These are phyloP conservation scores for Leccinum variabile DNA, from an alignment of 1,284 basidiomycete species.

Conservation along the genomic window DNA sequence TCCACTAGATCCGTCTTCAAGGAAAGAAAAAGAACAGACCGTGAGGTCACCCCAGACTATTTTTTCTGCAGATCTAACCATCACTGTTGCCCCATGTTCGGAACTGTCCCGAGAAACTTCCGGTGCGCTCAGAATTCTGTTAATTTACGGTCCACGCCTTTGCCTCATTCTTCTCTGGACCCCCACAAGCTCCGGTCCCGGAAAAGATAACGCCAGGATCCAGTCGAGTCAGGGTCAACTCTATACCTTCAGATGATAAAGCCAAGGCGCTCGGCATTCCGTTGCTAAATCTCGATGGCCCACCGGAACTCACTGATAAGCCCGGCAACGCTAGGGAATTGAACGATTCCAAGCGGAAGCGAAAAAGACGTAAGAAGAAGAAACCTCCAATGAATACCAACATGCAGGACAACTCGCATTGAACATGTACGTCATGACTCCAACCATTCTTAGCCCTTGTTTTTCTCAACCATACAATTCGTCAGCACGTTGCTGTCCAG, in stretches of 20 bases:
- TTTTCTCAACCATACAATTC: neutral
- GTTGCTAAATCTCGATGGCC: slow-evolving; percentile 57
- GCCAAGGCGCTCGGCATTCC: slow-evolving; percentile 33
- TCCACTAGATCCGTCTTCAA: slow-evolving; percentile 7
- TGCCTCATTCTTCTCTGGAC: slow-evolving; percentile 16
- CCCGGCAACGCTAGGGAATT: slow-evolving; percentile 33
- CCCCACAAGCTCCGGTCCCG: slow-evolving; percentile 19
- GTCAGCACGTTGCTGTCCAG: slow-evolving; percentile 5
- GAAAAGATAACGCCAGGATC: slow-evolving; percentile 7
- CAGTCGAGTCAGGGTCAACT: slow-evolving; percentile 9
- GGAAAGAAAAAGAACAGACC: slow-evolving; percentile 8
- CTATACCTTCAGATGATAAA: slow-evolving; percentile 12
- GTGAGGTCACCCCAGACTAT: slow-evolving; percentile 10
- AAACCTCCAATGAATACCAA: slow-evolving; percentile 35
- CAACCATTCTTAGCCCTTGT: neutral
- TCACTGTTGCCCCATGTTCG: neutral
- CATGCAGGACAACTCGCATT: slow-evolving; percentile 17
- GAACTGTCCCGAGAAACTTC: slow-evolving; percentile 11
- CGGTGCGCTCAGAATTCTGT: slow-evolving; percentile 21
- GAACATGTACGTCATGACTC: slow-evolving; percentile 21
- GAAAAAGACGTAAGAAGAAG: slow-evolving; percentile 56
- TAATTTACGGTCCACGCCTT: slow-evolving; percentile 7
- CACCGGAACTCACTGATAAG: slow-evolving; percentile 38
- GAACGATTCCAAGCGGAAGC: slow-evolving; percentile 45
- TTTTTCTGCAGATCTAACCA: slow-evolving; percentile 5